Percentiles rank a stretch among this genome's conserved stretches.
Evolutionary conservation across 2,329 filamentous ascomycete species (phyloP).

Genomic region (Cercospora nicotianae): DNA sequence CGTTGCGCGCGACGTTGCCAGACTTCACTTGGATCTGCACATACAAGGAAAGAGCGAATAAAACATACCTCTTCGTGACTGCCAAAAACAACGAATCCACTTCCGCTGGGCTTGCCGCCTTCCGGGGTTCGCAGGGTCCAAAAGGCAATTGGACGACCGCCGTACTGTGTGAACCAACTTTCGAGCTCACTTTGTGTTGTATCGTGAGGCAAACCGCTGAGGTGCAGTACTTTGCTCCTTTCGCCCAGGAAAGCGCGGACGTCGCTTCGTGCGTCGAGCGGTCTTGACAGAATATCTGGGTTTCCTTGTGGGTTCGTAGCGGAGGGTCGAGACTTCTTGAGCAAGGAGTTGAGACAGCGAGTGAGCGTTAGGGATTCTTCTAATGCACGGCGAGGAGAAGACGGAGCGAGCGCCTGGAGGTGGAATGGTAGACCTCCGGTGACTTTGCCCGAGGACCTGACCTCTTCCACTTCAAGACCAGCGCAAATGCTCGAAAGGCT

Average conservation of each 20-base stretch:
- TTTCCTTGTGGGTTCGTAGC: conserved; percentile 67
- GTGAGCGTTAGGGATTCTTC: conserved; percentile 95
- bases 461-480: conserved; percentile 94
- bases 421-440: conserved; percentile 99
- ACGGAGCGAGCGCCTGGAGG: conserved; percentile 89
- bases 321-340: conserved; percentile 91
- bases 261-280: conserved; percentile 95
- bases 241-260: conserved; percentile 94
- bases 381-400: conserved; percentile 93
- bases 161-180: conserved; percentile 99
- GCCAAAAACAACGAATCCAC: conserved; percentile 96
- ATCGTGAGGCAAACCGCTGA: conserved; percentile 95
- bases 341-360: conserved; percentile 85
- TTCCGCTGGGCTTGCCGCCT: conserved; percentile 98
- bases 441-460: conserved; percentile 95
- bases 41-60: conserved; percentile 2
- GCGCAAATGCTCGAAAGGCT: conserved; percentile 97
- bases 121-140: conserved; percentile 98
- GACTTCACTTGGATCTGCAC: conserved; percentile 17
- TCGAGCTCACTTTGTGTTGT: conserved; percentile 98
- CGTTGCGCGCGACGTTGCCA: conserved; percentile 7
- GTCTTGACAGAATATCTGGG: conserved; percentile 88
- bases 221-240: conserved; percentile 95
- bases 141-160: conserved; percentile 95
- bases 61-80: conserved; percentile 92